Evolutionary conservation across 768 basidiomycete species (phyloP).

Genomic region (Lentinula aciculospora): DNA sequence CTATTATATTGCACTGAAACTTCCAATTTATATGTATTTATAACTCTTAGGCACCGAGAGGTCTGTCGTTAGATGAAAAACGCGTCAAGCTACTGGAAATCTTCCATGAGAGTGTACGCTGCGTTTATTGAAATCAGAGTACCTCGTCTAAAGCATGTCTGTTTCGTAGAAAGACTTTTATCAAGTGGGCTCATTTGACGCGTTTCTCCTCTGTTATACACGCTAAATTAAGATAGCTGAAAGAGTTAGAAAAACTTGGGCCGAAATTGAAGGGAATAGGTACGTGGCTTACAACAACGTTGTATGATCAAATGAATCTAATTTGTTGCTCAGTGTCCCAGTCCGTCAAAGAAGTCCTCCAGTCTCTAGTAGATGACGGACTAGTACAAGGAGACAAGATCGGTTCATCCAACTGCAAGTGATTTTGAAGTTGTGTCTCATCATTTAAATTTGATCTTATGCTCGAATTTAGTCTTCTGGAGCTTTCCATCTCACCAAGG

Average conservation of each 20-base stretch:
- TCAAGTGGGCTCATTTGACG: slow-evolving; percentile 34
- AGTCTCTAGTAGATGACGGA: slow-evolving; percentile 82
- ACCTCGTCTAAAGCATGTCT: background rate
- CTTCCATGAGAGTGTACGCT: slow-evolving; percentile 80
- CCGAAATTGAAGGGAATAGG: slow-evolving; percentile 91
- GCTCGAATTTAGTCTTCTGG: slow-evolving; percentile 71
- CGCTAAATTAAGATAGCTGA: slow-evolving; percentile 36
- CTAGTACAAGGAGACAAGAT: slow-evolving; percentile 89
- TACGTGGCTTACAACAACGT: slow-evolving; percentile 20
- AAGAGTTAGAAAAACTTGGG: slow-evolving; percentile 87
- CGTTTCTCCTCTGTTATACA: background rate
- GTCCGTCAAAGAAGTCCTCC: slow-evolving; percentile 87
- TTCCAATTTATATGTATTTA: background rate
- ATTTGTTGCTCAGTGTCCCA: slow-evolving; percentile 58
- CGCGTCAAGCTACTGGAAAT: slow-evolving; percentile 85
- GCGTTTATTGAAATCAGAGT: background rate
- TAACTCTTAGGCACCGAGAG: slow-evolving; percentile 59
- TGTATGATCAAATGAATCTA: background rate
- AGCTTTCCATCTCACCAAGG: slow-evolving; percentile 90
- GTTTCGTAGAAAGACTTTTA: slow-evolving; percentile 72
- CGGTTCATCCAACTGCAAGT: slow-evolving; percentile 88
- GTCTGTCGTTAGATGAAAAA: slow-evolving; percentile 88
- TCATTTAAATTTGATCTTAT: background rate
- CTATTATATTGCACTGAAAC: background rate
- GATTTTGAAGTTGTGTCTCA: background rate